These are phyloP conservation scores for Aspergillus sp. DNA, from an alignment of 2,329 filamentous ascomycete species.

Conservation along the genomic window DNA sequence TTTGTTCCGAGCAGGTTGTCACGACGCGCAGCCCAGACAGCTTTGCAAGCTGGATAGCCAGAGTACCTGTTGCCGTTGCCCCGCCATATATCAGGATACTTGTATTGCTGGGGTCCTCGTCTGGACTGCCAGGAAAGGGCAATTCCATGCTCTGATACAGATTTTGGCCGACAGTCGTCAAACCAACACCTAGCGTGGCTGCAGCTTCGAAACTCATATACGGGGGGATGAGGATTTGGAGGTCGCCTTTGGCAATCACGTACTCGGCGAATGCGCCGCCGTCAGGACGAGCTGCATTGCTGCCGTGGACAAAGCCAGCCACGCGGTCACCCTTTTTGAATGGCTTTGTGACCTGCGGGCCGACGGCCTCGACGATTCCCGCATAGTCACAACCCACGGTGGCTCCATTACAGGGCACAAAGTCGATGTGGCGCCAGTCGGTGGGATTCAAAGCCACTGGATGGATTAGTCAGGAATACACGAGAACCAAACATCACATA, in stretches of 20 bases:
- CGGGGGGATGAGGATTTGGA: slow-evolving; percentile 43
- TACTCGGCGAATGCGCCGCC: slow-evolving; percentile 51
- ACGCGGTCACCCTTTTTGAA: slow-evolving; percentile 49
- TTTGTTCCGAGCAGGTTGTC: slow-evolving; percentile 22
- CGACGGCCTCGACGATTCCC: slow-evolving; percentile 49
- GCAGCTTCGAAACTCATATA: slow-evolving; percentile 47
- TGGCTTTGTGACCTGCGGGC: slow-evolving; percentile 41
- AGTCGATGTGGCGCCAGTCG: slow-evolving; percentile 48
- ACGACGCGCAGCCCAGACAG: slow-evolving; percentile 21
- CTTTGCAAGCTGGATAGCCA: slow-evolving; percentile 32
- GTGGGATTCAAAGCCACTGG: slow-evolving; percentile 52
- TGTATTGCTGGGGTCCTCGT: slow-evolving; percentile 4
- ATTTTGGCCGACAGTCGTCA: slow-evolving; percentile 46
- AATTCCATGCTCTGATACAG: slow-evolving; percentile 23
- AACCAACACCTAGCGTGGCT: slow-evolving; percentile 45
- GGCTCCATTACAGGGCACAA: slow-evolving; percentile 25
- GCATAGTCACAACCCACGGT: slow-evolving; percentile 48
- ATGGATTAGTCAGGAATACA: too few species aligned
- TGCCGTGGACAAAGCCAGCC: slow-evolving; percentile 46
- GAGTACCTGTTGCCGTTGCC: slow-evolving; percentile 24
- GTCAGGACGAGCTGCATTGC: slow-evolving; percentile 29
- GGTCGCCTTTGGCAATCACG: slow-evolving; percentile 44
- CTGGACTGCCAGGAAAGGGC: slow-evolving; percentile 13
- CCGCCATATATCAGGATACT: slow-evolving; percentile 31
- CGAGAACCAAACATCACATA: too few species aligned